phyloP scores from a whole-genome alignment of 148 eudicot species.

The Agrostemma githago region DNA sequence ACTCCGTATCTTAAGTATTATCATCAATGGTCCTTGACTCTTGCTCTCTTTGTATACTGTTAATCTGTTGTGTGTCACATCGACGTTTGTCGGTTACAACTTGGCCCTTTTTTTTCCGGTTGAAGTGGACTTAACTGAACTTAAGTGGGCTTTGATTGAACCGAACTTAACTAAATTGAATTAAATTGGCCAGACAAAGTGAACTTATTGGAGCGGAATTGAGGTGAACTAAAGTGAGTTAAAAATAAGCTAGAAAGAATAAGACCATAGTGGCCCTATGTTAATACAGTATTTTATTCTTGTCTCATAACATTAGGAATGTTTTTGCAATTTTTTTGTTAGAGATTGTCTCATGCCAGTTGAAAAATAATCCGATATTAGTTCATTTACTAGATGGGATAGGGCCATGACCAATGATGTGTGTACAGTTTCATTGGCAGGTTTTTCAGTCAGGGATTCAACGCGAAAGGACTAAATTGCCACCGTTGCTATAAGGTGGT shows the following conservation, averaged over 20 bases:
- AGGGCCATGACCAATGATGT: not conserved
- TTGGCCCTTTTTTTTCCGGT: too few relatives aligned
- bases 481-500: constrained; percentile 15
- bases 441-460: constrained; percentile 18
- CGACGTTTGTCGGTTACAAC: too few relatives aligned
- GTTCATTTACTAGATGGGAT: not conserved
- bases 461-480: constrained; percentile 19
- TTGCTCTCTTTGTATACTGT: not conserved
- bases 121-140: not conserved
- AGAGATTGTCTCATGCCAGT: not conserved
- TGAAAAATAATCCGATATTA: not conserved
- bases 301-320: not conserved
- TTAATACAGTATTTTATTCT: not conserved
- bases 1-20: not conserved
- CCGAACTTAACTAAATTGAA: too few relatives aligned
- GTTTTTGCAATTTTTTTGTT: not conserved
- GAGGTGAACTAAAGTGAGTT: too few relatives aligned
- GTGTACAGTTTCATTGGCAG: constrained; percentile 10
- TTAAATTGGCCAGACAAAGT: too few relatives aligned
- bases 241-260: too few relatives aligned
- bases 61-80: not conserved
- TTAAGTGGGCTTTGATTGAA: not conserved
- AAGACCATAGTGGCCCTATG: too few relatives aligned
- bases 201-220: too few relatives aligned
- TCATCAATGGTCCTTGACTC: not conserved